Conservation (phyloP, 495 filamentous ascomycete species). For the Wilcoxina mikolae region DNA sequence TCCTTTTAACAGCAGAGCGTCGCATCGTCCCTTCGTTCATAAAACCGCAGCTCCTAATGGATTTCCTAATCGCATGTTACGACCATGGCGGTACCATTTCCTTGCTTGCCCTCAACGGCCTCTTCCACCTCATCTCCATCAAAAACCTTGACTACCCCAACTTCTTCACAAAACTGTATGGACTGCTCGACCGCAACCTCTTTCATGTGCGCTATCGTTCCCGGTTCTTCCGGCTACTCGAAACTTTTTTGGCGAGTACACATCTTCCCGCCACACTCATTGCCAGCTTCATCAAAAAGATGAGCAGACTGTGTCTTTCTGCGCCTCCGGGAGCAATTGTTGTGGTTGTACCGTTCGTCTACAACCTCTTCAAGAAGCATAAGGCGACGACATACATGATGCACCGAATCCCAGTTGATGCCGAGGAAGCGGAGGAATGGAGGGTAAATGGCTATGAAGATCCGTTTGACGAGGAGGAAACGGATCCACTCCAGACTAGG, state of each 20-base stretch:
- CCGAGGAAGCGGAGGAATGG: slow-evolving; percentile 40
- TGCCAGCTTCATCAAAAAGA: slow-evolving; percentile 87
- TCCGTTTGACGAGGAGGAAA: slow-evolving; percentile 57
- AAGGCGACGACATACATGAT: slow-evolving; percentile 90
- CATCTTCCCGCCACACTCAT: slow-evolving; percentile 84
- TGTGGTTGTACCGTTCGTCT: slow-evolving; percentile 76
- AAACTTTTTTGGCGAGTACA: slow-evolving; percentile 80
- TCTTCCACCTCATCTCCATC: slow-evolving; percentile 87
- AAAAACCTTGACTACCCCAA: slow-evolving; percentile 91
- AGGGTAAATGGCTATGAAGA: slow-evolving; percentile 60
- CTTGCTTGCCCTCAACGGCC: slow-evolving; percentile 74
- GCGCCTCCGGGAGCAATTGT: slow-evolving; percentile 82
- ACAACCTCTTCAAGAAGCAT: slow-evolving; percentile 86
- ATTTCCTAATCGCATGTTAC: slow-evolving; percentile 90
- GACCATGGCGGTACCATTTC: slow-evolving; percentile 71
- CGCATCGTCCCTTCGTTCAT: slow-evolving; percentile 77
- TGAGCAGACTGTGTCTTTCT: slow-evolving; percentile 64
- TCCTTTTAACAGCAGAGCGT: slow-evolving; percentile 57
- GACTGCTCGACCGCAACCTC: slow-evolving; percentile 65
- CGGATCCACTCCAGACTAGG: slow-evolving; percentile 67
- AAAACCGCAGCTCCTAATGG: slow-evolving; percentile 79
- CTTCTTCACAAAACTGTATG: slow-evolving; percentile 91
- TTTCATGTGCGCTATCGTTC: slow-evolving; percentile 89
- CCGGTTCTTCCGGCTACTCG: slow-evolving; percentile 79
- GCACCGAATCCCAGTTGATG: slow-evolving; percentile 51